These are phyloP conservation scores for Blakeslea trispora DNA, from an alignment of 371 early-diverging fungal species.

Conservation along the genomic window DNA sequence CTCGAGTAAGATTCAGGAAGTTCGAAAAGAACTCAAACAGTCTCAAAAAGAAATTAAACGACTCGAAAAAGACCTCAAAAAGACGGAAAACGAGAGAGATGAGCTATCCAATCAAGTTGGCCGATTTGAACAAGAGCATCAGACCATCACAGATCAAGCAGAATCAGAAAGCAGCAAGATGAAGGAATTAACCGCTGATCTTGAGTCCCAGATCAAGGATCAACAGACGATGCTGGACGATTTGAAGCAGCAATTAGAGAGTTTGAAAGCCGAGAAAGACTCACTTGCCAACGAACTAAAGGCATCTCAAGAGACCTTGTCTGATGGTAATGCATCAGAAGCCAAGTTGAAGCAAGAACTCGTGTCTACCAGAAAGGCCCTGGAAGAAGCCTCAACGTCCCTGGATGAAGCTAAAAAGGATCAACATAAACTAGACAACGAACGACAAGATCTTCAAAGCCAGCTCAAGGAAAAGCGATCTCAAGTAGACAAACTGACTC, in stretches of 20 bases:
- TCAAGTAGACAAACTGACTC: neutral
- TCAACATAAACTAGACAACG: neutral
- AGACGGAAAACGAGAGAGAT: neutral
- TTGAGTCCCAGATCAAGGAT: neutral
- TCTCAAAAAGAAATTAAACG: neutral
- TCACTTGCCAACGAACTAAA: neutral
- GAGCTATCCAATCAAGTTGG: neutral
- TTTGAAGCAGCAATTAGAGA: neutral
- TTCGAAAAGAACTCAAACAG: neutral
- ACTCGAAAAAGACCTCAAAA: neutral
- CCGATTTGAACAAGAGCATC: neutral
- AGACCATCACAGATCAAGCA: neutral
- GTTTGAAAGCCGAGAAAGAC: neutral
- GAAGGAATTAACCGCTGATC: neutral
- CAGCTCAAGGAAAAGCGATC: conserved; percentile 1
- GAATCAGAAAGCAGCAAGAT: neutral
- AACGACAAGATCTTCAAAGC: neutral
- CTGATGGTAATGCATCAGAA: too few species aligned
- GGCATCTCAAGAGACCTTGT: too few species aligned
- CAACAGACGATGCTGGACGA: neutral
- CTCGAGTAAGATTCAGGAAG: too few species aligned
- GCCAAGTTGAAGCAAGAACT: neutral
- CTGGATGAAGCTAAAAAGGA: neutral
- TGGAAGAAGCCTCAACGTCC: neutral
- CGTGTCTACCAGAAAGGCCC: neutral